Conservation (phyloP, 108 stramenopile genomes). For the Thalassiosira profunda region DNA sequence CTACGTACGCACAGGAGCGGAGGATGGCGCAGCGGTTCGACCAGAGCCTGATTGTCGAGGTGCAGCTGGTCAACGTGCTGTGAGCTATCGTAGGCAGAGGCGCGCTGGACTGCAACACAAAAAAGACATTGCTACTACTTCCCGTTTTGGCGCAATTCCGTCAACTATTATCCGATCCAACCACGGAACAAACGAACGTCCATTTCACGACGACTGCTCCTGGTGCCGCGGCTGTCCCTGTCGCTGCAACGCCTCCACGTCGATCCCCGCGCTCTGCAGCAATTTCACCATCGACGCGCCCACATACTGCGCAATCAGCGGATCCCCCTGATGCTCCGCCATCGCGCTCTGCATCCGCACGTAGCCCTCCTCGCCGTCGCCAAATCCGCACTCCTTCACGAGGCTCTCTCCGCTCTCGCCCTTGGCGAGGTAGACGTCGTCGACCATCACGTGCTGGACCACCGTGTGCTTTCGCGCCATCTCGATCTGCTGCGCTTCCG, state of each 20-base stretch:
- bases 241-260: constrained; percentile 44
- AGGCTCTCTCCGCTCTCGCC: constrained; percentile 52
- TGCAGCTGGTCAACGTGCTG: constrained; percentile 60
- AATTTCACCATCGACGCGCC: constrained; percentile 78
- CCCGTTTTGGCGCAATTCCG: too few species aligned
- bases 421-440: constrained; percentile 81
- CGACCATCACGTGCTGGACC: constrained; percentile 78
- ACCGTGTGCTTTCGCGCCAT: constrained; percentile 76
- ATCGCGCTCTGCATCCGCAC: constrained; percentile 84
- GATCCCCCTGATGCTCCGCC: constrained; percentile 90
- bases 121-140: background rate
- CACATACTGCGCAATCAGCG: constrained; percentile 84
- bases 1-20: constrained; percentile 79
- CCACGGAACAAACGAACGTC: too few species aligned
- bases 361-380: constrained; percentile 75
- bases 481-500: constrained; percentile 55
- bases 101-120: too few species aligned
- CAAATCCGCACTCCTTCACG: constrained; percentile 81
- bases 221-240: constrained; percentile 17
- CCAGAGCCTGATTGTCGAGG: constrained; percentile 89
- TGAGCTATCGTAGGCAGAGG: too few species aligned
- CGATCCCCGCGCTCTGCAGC: constrained; percentile 81
- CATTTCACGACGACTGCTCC: too few species aligned
- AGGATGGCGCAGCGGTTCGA: constrained; percentile 93
- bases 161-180: too few species aligned